A percentile compares a stretch with the other conserved stretches of the same genome.
phyloP scores from a whole-genome alignment of 306 rosid genomes.

The Astragalus glycyphyllos region DNA sequence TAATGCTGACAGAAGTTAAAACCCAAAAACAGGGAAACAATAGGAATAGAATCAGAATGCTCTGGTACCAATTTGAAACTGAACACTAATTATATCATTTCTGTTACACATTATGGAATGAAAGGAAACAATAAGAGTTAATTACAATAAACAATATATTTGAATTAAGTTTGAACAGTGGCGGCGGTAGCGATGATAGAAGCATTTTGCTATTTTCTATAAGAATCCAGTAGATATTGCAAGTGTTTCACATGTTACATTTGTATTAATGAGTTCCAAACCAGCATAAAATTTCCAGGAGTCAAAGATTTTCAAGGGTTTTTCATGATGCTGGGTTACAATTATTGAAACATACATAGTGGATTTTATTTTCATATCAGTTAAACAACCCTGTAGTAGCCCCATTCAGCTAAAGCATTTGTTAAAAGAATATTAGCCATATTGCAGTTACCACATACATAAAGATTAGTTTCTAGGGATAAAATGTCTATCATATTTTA shows the following conservation, averaged over 20 bases:
- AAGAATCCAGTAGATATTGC: no score
- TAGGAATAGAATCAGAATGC: no score
- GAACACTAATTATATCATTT: background rate
- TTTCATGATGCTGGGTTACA: constrained; percentile 4
- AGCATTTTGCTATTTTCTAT: background rate
- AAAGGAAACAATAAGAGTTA: background rate
- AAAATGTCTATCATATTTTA: constrained; percentile 18
- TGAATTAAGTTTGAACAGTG: background rate
- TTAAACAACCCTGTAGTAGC: background rate
- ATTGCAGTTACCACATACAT: constrained; percentile 16
- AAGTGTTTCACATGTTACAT: background rate
- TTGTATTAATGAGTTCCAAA: background rate
- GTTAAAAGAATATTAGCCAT: constrained; percentile 13
- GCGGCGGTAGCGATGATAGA: background rate
- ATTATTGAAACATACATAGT: background rate
- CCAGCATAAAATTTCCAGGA: background rate
- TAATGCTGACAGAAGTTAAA: no score
- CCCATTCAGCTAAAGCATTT: background rate
- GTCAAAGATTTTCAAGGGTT: constrained; percentile 18
- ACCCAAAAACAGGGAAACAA: no score
- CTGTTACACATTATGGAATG: background rate
- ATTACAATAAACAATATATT: background rate
- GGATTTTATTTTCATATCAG: background rate
- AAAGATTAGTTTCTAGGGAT: constrained; percentile 11
- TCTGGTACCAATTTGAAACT: background rate